Base-by-base conservation (phyloP, 148 eudicot species). In the Camellia japonica region DNA sequence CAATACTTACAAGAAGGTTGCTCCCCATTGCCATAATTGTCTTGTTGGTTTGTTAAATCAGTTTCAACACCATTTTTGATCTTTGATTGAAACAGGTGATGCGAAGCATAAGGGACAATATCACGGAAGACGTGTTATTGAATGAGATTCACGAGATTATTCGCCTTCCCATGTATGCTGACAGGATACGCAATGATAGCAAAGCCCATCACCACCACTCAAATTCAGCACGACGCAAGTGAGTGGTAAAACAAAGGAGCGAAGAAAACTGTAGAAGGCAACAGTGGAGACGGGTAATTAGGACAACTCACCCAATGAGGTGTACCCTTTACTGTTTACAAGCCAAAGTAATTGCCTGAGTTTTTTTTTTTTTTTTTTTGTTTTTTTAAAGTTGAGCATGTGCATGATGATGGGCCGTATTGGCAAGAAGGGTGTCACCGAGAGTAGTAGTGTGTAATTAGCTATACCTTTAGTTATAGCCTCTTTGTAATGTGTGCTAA, bases 91-190 rank as follows among this genome's bases (percentile, higher is more conserved):
- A 73, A 79, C 95, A 96, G 99, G 98, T 96, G 43, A 85, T 91
- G 91, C 89, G 85, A 80, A 96, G 99, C 84, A 93, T 96, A 80
- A 88, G 61, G 84, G 98, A 96, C 85, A 94, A 96, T 66, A 93
- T 96, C 72, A 93, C 98, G 0, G 92, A 94, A 82, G 97, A 95
- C 1, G 82, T 91, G 6, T 73, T 96, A 82, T 76, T 96, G 87
- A 80, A 83, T 47, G 99, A 95, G 87, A 93, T 96, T 61, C 56
- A 75, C 0, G 97, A 96, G 89, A 93, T 88, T 46, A 87, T 93
- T 59, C 81, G 85, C 47, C 87, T 95, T 81, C 99, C 99, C 11
- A 96, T 96, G 99, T 93, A 96, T 79, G 93, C 97, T 20, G 99
- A 96, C 82, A 86, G 97, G 71, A 91, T 93, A 80, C 81, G 78